Evolutionary conservation across 2,329 filamentous ascomycete species (phyloP).

Genomic region (Ophiostoma angusticollis): DNA sequence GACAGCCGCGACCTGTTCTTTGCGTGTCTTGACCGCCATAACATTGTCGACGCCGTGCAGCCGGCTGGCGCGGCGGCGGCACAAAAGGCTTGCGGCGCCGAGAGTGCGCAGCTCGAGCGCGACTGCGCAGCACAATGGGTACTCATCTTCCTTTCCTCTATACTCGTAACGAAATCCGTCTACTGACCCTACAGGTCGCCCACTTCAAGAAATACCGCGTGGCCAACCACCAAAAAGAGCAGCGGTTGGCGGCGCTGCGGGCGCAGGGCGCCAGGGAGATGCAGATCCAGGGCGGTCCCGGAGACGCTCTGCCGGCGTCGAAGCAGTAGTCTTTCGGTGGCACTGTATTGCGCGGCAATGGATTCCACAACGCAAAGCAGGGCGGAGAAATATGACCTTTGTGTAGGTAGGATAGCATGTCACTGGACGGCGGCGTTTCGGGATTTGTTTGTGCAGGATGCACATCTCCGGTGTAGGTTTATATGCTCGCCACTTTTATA

Average conservation of each 20-base stretch:
- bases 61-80: conserved; percentile 28
- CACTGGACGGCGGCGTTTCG: too few relatives aligned
- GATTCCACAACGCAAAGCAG: too few relatives aligned
- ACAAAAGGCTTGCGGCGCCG: conserved; percentile 26
- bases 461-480: too few relatives aligned
- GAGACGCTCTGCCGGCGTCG: conserved; percentile 7
- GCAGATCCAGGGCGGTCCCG: conserved; percentile 16
- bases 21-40: conserved; percentile 67
- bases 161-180: neutral
- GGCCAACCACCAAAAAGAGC: conserved; percentile 77
- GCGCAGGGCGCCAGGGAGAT: conserved; percentile 58
- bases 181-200: conserved; percentile 51
- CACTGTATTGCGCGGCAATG: too few relatives aligned
- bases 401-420: too few relatives aligned
- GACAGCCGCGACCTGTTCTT: conserved; percentile 82
- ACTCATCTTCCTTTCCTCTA: conserved; percentile 23
- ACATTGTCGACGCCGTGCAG: conserved; percentile 57
- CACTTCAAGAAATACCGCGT: conserved; percentile 97
- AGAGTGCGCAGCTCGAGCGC: conserved; percentile 53
- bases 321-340: too few relatives aligned
- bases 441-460: too few relatives aligned
- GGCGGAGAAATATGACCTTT: too few relatives aligned
- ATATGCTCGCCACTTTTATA: too few relatives aligned
- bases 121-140: conserved; percentile 91
- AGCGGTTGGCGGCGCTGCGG: conserved; percentile 62